Conservation (phyloP, 2,329 filamentous ascomycete genomes). For the Epichloe baconii region DNA sequence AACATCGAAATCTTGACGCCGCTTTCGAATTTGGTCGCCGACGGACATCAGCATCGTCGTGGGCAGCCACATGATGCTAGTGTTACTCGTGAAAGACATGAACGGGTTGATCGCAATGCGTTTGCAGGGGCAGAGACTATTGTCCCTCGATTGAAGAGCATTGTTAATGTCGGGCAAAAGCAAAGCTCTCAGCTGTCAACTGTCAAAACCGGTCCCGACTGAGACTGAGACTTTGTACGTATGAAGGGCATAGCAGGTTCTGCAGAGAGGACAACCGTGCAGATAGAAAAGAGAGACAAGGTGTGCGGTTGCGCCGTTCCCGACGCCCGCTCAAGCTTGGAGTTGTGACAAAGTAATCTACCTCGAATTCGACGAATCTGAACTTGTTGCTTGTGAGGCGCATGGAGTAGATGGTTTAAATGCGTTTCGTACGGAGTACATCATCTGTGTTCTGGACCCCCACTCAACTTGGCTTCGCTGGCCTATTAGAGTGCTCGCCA, state of each 20-base stretch:
- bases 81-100: background rate
- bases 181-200: background rate
- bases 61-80: conserved; percentile 2
- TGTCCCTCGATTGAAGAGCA: conserved; percentile 1
- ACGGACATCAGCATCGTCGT: conserved; percentile 2
- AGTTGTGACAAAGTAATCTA: too few relatives aligned
- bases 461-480: too few relatives aligned
- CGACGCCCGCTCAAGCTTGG: background rate
- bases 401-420: background rate
- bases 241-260: background rate
- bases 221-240: conserved; percentile 1
- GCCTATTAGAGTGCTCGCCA: too few relatives aligned
- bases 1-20: background rate
- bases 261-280: background rate
- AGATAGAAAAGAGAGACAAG: background rate
- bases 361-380: background rate
- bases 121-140: background rate
- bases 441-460: too few relatives aligned
- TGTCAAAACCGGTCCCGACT: background rate
- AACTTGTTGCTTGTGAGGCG: background rate
- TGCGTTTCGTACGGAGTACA: too few relatives aligned
- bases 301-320: too few relatives aligned
- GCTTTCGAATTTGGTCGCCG: background rate
- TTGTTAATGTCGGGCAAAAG: background rate
- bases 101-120: background rate